Percentiles rank a stretch among this genome's conserved stretches.
phyloP scores from a whole-genome alignment of 441 rosid genomes.

The Gossypium armourianum region DNA sequence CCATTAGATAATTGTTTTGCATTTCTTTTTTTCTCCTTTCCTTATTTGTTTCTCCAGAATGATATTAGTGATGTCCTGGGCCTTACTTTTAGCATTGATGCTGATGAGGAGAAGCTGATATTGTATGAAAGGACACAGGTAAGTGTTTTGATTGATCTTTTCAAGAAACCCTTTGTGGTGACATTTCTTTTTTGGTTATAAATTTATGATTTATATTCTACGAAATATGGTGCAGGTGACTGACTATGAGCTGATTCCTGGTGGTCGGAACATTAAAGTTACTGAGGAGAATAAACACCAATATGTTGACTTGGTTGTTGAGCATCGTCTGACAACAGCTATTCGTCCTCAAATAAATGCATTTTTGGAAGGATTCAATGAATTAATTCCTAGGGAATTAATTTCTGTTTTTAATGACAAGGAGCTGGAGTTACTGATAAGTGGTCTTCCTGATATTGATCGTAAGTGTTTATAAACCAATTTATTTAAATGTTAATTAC shows the following conservation, averaged over 20 bases:
- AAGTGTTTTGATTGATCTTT: slow-evolving; percentile 11
- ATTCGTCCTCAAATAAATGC: slow-evolving; percentile 92
- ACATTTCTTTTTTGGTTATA: not conserved
- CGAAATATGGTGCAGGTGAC: slow-evolving; percentile 50
- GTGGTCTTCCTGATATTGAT: slow-evolving; percentile 93
- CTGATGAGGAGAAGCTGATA: slow-evolving; percentile 88
- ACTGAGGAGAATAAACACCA: slow-evolving; percentile 84
- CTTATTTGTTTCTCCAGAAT: slow-evolving; percentile 43
- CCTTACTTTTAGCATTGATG: slow-evolving; percentile 89
- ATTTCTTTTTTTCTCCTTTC: not conserved
- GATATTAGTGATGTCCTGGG: slow-evolving; percentile 64
- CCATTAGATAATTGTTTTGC: not conserved
- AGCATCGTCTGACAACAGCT: slow-evolving; percentile 87
- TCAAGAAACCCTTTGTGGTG: not conserved
- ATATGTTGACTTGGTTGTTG: slow-evolving; percentile 72
- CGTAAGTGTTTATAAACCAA: slow-evolving; percentile 34
- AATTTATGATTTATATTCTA: slow-evolving; percentile 4
- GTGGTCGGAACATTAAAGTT: slow-evolving; percentile 75
- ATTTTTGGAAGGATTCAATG: slow-evolving; percentile 73
- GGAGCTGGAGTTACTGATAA: slow-evolving; percentile 79
- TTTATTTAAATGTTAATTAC: slow-evolving; percentile 5
- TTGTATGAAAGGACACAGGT: slow-evolving; percentile 72
- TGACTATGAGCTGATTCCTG: slow-evolving; percentile 80
- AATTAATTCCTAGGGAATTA: slow-evolving; percentile 60
- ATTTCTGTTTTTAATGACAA: slow-evolving; percentile 81